Conservation (phyloP, 352 stramenopile genomes). For the Pythium phragmiticola region DNA sequence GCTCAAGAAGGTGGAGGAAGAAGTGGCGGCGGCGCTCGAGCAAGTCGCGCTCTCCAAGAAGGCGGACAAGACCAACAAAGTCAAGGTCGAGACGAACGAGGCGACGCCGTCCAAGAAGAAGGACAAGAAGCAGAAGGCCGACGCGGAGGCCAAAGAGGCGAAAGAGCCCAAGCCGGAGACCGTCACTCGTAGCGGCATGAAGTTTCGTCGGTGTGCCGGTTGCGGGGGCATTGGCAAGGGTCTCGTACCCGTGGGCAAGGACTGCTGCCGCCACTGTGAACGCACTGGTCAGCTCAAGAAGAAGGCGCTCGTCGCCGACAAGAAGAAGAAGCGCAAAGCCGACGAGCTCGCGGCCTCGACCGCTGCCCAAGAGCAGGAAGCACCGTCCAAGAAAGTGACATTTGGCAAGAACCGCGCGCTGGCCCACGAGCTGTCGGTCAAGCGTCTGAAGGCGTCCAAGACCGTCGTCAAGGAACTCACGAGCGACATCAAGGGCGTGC, state of each 20-base stretch:
- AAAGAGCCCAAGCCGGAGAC: slow-evolving; percentile 24
- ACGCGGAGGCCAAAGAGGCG: background rate
- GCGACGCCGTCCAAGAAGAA: slow-evolving; percentile 21
- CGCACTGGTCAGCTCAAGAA: slow-evolving; percentile 56
- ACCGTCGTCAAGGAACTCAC: slow-evolving; percentile 44
- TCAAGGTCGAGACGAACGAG: slow-evolving; percentile 17
- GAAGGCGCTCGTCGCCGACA: slow-evolving; percentile 44
- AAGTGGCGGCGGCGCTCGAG: slow-evolving; percentile 18
- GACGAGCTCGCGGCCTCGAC: slow-evolving; percentile 35
- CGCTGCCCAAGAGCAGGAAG: slow-evolving; percentile 14
- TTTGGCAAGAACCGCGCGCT: slow-evolving; percentile 87
- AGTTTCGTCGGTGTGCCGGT: slow-evolving; percentile 65
- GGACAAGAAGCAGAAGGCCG: slow-evolving; percentile 9
- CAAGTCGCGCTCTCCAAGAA: slow-evolving; percentile 1
- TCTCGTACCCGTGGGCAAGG: slow-evolving; percentile 62
- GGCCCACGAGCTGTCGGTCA: slow-evolving; percentile 75
- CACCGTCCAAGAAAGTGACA: slow-evolving; percentile 71
- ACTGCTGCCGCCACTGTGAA: slow-evolving; percentile 72
- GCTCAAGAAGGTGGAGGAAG: slow-evolving; percentile 3
- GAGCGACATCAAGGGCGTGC: slow-evolving; percentile 67
- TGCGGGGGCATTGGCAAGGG: slow-evolving; percentile 79
- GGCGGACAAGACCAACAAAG: slow-evolving; percentile 30
- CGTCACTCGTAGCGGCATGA: slow-evolving; percentile 63
- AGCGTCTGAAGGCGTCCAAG: slow-evolving; percentile 78
- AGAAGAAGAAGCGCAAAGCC: slow-evolving; percentile 70